phyloP scores from a whole-genome alignment of 768 basidiomycete genomes.

The Ephemerocybe angulata region DNA sequence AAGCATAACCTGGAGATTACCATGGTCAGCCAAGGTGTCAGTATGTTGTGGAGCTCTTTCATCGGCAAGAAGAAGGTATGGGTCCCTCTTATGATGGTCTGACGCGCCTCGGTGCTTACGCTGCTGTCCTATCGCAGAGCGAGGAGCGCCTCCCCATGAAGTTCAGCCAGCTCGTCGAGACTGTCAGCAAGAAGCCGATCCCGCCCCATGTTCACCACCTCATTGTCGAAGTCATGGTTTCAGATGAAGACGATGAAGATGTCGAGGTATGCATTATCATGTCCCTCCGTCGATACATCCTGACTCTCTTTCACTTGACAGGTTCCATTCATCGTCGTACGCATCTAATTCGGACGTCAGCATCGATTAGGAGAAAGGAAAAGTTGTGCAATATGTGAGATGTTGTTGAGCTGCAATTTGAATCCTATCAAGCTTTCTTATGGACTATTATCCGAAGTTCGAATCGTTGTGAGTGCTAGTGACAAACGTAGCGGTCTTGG shows the following conservation, averaged over 20 bases:
- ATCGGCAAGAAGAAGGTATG: constrained; percentile 88
- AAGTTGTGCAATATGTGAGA: neutral
- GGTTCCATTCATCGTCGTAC: constrained; percentile 83
- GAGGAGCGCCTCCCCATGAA: constrained; percentile 86
- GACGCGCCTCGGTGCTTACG: constrained; percentile 2
- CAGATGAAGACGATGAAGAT: constrained; percentile 89
- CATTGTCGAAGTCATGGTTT: constrained; percentile 91
- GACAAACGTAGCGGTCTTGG: no score
- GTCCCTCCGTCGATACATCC: neutral
- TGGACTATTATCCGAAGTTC: no score
- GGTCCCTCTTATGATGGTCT: constrained; percentile 5
- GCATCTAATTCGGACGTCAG: constrained; percentile 38
- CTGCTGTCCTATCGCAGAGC: constrained; percentile 45
- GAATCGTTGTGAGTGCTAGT: no score
- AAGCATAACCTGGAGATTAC: constrained; percentile 83
- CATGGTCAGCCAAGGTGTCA: constrained; percentile 97
- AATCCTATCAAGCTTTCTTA: no score
- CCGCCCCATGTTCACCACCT: constrained; percentile 80
- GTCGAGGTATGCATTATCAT: constrained; percentile 64
- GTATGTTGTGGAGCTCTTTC: constrained; percentile 97
- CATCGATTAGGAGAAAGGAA: neutral
- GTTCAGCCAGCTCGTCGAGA: constrained; percentile 88
- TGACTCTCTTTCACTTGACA: constrained; percentile 21
- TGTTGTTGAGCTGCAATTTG: no score
- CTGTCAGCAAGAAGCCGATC: constrained; percentile 92